Base-by-base conservation (phyloP, 495 filamentous ascomycete genomes). In the Neurospora intermedia region DNA sequence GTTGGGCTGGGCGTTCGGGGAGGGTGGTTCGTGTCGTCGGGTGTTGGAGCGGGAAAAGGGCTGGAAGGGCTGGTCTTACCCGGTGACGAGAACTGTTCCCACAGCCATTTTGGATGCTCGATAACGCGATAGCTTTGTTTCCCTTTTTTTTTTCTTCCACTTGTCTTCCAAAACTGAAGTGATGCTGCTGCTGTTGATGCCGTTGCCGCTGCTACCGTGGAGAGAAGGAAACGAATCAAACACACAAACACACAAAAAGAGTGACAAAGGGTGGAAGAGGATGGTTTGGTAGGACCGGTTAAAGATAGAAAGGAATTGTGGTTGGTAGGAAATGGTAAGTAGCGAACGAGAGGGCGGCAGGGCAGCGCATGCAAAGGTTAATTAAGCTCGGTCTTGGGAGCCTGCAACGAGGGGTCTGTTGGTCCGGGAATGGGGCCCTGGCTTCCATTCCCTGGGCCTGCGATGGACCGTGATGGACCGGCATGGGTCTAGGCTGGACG, bases 51-150 rank as follows among this genome's bases (percentile, higher is more conserved):
- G 75, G 69, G 48, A 54, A 69, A 41, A 38, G 72, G 70, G 35
- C 66, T 40, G 15, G 31, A 71, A 43, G 42, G 40, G 43, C 74
- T 31, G 46, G 43, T 43, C 92, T 84, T 88, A 97, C 94, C 94
- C 94, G 70, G 94, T 92, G 80, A 97, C 89, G 72, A 97, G 88
- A 80, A 97, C 91, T 48, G 94, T 94, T 84, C 93, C 92, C 72
- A 90, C 84, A 83, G 90, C 77, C 93, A 97, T 96, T 75, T 81
- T 91, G 69, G 69, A 48, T 40, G 48, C n/a, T 23, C 48, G 48
- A 59, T 59, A 59, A 59, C 10, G 48, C 48, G 48, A 66, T 66
- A 35, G 35, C 27, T 15, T 62, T 62, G 13, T 62, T 35, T 11
- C 15, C 31, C 35, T 35, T 62, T 66, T 35, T 35, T 13, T 9